phyloP scores from a whole-genome alignment of 1,284 basidiomycete species.

The Moesziomyces parantarcticus region DNA sequence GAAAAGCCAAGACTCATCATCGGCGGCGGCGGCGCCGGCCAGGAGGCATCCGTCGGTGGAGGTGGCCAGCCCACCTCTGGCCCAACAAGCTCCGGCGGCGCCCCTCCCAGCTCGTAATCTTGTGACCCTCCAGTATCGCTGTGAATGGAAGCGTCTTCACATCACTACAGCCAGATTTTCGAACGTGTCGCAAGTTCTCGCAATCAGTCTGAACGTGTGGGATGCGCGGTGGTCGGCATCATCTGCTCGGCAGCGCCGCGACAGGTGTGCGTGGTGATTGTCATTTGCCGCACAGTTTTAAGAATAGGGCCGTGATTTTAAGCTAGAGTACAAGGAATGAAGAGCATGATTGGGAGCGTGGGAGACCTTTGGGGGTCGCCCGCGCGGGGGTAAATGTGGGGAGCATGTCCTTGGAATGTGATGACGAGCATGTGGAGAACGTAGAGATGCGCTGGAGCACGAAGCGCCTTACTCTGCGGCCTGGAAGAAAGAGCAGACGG shows the following conservation, averaged over 20 bases:
- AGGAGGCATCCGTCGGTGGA: slow-evolving; percentile 47
- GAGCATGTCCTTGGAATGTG: not conserved
- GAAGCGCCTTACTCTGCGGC: too few relatives aligned
- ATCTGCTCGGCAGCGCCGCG: too few relatives aligned
- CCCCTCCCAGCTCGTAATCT: slow-evolving; percentile 35
- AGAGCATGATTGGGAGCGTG: not conserved
- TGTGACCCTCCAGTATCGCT: not conserved
- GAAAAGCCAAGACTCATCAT: slow-evolving; percentile 60
- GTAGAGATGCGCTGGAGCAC: too few relatives aligned
- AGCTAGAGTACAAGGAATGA: not conserved
- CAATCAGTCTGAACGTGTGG: too few relatives aligned
- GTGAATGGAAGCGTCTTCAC: too few relatives aligned
- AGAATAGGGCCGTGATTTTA: not conserved
- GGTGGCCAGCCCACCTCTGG: slow-evolving; percentile 46
- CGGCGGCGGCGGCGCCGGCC: slow-evolving; percentile 54
- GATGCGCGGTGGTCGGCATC: too few relatives aligned
- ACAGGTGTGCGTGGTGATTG: too few relatives aligned
- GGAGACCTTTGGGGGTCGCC: too few relatives aligned
- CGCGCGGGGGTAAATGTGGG: not conserved
- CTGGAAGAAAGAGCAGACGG: too few relatives aligned
- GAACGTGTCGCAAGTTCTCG: too few relatives aligned
- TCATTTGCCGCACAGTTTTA: not conserved
- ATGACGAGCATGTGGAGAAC: not conserved
- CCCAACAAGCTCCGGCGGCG: slow-evolving; percentile 43
- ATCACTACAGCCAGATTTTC: too few relatives aligned